phyloP scores from a whole-genome alignment of 176 grass and related monocot genomes.

The Aegilops bicornis region DNA sequence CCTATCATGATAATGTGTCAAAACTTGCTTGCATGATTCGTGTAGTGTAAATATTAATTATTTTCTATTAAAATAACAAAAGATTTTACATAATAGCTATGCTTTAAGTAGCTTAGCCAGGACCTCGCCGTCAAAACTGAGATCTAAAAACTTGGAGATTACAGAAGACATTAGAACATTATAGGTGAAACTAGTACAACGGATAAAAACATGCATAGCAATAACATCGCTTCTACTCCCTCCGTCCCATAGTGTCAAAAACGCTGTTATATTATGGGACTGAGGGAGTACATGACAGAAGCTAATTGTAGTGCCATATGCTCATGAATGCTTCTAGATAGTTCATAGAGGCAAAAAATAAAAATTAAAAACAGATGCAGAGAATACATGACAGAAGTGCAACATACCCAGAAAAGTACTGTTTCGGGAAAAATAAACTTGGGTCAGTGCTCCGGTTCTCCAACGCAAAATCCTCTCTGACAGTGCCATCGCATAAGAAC shows the following conservation, averaged over 20 bases:
- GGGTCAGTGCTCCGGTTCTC: constrained; percentile 39
- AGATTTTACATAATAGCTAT: neutral
- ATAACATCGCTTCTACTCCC: neutral
- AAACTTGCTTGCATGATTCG: neutral
- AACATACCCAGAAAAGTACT: constrained; percentile 59
- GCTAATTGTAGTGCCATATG: neutral
- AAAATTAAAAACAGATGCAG: neutral
- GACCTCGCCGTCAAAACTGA: neutral
- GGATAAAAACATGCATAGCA: neutral
- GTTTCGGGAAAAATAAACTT: constrained; percentile 56
- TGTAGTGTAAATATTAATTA: neutral
- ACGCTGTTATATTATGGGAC: no score
- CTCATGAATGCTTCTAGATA: constrained; percentile 17
- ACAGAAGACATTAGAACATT: neutral
- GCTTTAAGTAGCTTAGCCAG: neutral
- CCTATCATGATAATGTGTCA: neutral
- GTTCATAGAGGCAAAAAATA: neutral
- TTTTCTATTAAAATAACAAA: neutral
- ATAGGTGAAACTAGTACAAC: constrained; percentile 19
- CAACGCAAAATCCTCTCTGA: constrained; percentile 53
- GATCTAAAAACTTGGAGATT: neutral
- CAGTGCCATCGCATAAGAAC: constrained; percentile 27
- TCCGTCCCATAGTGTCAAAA: no score
- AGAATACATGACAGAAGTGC: neutral
- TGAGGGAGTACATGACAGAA: neutral